Base-by-base conservation (phyloP, 768 basidiomycete genomes). In the Suillus brevipes region DNA sequence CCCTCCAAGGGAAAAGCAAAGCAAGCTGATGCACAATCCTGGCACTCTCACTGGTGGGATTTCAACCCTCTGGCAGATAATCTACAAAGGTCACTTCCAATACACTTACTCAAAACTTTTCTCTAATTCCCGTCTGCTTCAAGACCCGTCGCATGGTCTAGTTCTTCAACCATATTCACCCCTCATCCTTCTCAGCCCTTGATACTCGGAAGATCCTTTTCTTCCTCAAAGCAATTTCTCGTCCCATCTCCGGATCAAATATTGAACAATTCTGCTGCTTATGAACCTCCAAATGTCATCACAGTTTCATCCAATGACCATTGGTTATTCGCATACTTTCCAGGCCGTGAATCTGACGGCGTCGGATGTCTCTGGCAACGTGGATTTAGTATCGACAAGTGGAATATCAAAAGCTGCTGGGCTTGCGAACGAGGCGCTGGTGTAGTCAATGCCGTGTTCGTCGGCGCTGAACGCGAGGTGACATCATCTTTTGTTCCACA, bases 271-370 rank as follows among this genome's bases (percentile, higher is more conserved):
- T 78, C 84, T 7, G 63, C 75, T 13, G 79, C 82, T 2, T 92
- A 87, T 72, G 82, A 84, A 20, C 85, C 90, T 8, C 87, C 90
- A 0, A 83, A 83, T 7, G 74, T 88, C 37, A 85, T 93, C 59
- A 84, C 85, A 8, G 81, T 86, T 23, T 83, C 87, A 6, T 82
- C 88, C 3, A 78, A 78, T 36, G 86, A 88, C 65, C 80, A 82
- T 57, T 89, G 84, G 86, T 72, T 93, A 6, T 92, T 91, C 70
- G 90, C 90, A 1, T 93, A 87, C 71, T 92, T 89, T 71, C 89
- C 90, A 13, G 81, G 87, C 47, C 78, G 78, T 37, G 82, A 81
- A 31, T 73, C 77, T 1, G 86, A 87, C 65, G 89, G 90, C 13
- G 74, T 84, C 50, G 86, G 83, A 14, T 90, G 90, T 71, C 68